Evolutionary conservation across 2,329 filamentous ascomycete species (phyloP), one percentile per base, ranked within the genome.

Genomic region (Sclerotinia glacialis): DNA sequence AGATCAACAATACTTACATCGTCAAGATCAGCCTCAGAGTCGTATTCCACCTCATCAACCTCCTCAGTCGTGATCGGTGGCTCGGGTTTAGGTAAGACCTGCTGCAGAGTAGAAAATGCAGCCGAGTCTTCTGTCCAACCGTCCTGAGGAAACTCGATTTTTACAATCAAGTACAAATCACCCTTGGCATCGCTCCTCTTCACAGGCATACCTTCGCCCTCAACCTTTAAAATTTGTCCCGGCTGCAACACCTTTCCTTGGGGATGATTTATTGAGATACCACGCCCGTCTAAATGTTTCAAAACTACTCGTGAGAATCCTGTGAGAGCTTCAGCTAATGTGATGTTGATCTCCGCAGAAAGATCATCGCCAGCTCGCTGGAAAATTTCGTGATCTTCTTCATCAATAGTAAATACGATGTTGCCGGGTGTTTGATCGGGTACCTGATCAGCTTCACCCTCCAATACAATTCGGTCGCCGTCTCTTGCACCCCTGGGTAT

Each of bases 391-490:
- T 99, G 94, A 1, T 88, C 85, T 72, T 90, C 86, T 79, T 99
- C 93, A 1, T 89, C 85, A 2, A 99, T 80, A 28, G 90, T 88
- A 80, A 99, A 98, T 72, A 98, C 85, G 72, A 99, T 94, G 75
- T 98, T 93, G 66, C 95, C 95, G 0, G 94, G 93, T 65, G 89
- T 90, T 77, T 94, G 90, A 74, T 93, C 92, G 0, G 94, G 94
- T 53, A 89, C 82, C 79, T 99, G 94, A 75, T 99, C 95, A 42
- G 94, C 95, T 79, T 99, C 95, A 68, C 94, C 94, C 76, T 96
- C 89, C 5, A 99, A 83, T 12, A 93, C 86, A 74, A 99, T 97
- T 71, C 88, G 88, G 75, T 99, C 94, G 71, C 93, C 93, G 77
- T 96, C 89, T 82, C 86, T 86, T 49, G 90, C 90, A 56, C 94